These are phyloP conservation scores for Kazachstania sp. DNA, from an alignment of 1,139 yeast genomes.

Conservation along the genomic window DNA sequence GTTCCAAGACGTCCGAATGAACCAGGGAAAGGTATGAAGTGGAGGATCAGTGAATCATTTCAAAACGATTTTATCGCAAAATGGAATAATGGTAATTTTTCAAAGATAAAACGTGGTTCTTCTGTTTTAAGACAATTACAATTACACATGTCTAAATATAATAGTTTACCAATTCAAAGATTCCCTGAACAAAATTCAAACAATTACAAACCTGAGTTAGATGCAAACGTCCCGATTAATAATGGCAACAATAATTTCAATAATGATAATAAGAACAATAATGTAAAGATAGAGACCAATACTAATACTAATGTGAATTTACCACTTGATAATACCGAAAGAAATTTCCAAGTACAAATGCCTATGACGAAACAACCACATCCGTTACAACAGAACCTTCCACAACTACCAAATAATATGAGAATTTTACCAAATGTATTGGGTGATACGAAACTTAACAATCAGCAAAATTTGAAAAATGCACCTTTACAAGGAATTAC, in stretches of 20 bases:
- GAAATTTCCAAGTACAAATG: too few relatives aligned
- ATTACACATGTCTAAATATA: constrained; percentile 64
- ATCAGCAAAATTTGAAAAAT: background rate
- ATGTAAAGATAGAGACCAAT: background rate
- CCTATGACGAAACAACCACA: too few relatives aligned
- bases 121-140: constrained; percentile 72
- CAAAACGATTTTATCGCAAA: constrained; percentile 76
- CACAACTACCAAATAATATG: background rate
- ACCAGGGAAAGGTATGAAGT: constrained; percentile 98
- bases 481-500: background rate
- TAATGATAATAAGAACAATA: too few relatives aligned
- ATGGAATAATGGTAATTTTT: constrained; percentile 64
- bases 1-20: constrained; percentile 93
- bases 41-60: constrained; percentile 87
- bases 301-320: background rate
- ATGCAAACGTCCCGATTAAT: background rate
- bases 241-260: constrained; percentile 7
- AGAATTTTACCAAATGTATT: background rate
- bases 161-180: constrained; percentile 45
- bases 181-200: constrained; percentile 9
- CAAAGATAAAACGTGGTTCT: constrained; percentile 70
- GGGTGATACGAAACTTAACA: background rate
- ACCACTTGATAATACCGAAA: too few relatives aligned
- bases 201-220: constrained; percentile 4
- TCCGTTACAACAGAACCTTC: too few relatives aligned